These are phyloP conservation scores for Decorospora gaudefroyi DNA, from an alignment of 2,329 filamentous ascomycete species.

Conservation along the genomic window DNA sequence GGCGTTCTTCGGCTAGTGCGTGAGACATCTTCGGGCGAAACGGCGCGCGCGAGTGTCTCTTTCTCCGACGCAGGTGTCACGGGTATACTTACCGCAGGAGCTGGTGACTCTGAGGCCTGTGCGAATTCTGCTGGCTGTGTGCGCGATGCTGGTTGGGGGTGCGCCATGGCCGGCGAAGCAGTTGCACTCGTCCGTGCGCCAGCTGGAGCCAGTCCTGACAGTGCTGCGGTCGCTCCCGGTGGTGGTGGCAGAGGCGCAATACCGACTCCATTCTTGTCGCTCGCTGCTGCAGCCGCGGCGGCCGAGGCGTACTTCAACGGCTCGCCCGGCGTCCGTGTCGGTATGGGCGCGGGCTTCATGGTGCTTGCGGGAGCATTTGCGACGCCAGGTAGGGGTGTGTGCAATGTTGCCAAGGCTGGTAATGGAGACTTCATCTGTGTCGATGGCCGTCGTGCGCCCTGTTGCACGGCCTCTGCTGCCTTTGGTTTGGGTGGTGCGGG, in stretches of 20 bases:
- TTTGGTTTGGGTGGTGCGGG: slow-evolving; percentile 58
- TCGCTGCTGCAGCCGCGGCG: slow-evolving; percentile 88
- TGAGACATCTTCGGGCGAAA: slow-evolving; percentile 38
- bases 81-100: slow-evolving; percentile 51
- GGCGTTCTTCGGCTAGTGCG: slow-evolving; percentile 35
- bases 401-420: slow-evolving; percentile 87
- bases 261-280: slow-evolving; percentile 83
- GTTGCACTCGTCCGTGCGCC: slow-evolving; percentile 62
- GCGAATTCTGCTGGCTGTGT: slow-evolving; percentile 47
- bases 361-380: slow-evolving; percentile 63
- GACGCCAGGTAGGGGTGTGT: slow-evolving; percentile 68
- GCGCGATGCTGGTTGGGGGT: slow-evolving; percentile 49
- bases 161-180: slow-evolving; percentile 55
- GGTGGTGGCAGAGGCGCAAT: slow-evolving; percentile 93
- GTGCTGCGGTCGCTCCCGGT: slow-evolving; percentile 61
- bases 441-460: slow-evolving; percentile 72
- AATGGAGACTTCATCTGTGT: slow-evolving; percentile 91
- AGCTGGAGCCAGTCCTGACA: slow-evolving; percentile 53
- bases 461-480: slow-evolving; percentile 62
- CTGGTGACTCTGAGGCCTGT: slow-evolving; percentile 58
- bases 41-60: slow-evolving; percentile 36
- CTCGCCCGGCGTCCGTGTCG: slow-evolving; percentile 82
- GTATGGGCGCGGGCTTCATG: slow-evolving; percentile 93
- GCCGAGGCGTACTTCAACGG: slow-evolving; percentile 96
- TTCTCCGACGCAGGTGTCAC: slow-evolving; percentile 56